Evolutionary conservation across 176 grass and related monocot genomes (phyloP), one percentile per base, ranked within the genome.

Genomic region (Oryza meyeriana): DNA sequence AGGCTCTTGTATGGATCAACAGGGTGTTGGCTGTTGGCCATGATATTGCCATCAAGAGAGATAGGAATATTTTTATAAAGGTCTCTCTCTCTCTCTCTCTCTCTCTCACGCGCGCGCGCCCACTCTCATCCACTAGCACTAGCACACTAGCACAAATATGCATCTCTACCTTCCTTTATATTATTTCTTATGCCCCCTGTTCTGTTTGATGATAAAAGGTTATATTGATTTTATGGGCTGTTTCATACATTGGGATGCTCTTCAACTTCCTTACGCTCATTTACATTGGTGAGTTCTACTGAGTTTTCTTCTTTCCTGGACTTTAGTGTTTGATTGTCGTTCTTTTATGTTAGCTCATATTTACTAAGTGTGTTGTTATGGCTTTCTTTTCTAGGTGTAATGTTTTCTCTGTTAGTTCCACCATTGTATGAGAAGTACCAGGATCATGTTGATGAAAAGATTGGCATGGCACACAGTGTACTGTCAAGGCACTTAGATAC

Each of bases 191-290:
- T 59, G 34, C 35, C 31, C 26, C 10, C 12, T 89, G 16, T 18
- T 71, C 62, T 82, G 31, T 64, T 59, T 0, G 24, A 25, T 41
- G 1, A 27, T 32, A 73, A 75, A 75, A 99, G 97, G 91, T 91
- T 18, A 96, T 94, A 64, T 41, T 94, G 83, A 42, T 73, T 84
- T 69, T 96, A 71, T 99, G 91, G 97, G 61, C 87, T 72, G 85
- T 96, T 28, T 92, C 91, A 48, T 95, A 83, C 14, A 20, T 95
- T 85, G 97, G 97, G 47, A 93, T 87, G 85, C 57, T 90, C 83
- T 99, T 92, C 81, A 94, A 99, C 70, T 99, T 99, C 70, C 85
- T 96, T 69, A 96, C 93, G 10, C 91, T 99, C 65, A 83, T 92
- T 84, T 99, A 94, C 85, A 85, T 95, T 77, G 96, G 96, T 99